Percentiles rank a stretch among this genome's conserved stretches.
Evolutionary conservation across 768 basidiomycete genomes (phyloP).

Genomic region (Naematelia encephala): DNA sequence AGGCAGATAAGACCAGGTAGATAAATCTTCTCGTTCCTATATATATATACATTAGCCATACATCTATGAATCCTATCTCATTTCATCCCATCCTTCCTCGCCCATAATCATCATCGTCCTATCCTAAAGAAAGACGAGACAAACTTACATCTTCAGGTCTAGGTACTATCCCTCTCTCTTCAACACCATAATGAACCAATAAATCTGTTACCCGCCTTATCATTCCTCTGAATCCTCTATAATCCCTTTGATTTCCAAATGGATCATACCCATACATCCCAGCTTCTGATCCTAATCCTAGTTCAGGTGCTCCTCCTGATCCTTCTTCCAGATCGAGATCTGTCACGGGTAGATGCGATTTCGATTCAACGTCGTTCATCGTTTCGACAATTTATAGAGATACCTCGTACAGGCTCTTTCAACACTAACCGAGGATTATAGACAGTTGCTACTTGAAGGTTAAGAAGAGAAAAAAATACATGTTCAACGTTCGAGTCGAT

Average conservation of each 20-base stretch:
- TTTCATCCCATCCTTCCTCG: background rate
- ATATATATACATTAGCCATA: no score
- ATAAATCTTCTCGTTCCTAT: slow-evolving; percentile 40
- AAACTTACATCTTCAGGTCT: slow-evolving; percentile 40
- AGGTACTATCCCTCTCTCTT: slow-evolving; percentile 44
- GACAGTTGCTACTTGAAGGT: no score
- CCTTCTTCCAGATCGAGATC: background rate
- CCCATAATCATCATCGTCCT: background rate
- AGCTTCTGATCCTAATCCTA: background rate
- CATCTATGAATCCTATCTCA: background rate
- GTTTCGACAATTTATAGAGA: background rate
- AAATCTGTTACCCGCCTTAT: slow-evolving; percentile 24
- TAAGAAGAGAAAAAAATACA: no score
- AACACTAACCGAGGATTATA: no score
- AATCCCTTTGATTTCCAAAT: background rate
- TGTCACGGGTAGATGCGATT: background rate
- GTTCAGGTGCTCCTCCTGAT: background rate
- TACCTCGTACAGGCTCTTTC: no score
- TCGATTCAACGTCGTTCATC: background rate
- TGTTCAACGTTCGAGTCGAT: no score
- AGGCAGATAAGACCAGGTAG: slow-evolving; percentile 39
- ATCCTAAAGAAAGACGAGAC: no score
- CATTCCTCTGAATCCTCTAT: slow-evolving; percentile 16
- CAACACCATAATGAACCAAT: slow-evolving; percentile 41
- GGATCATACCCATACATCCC: no score